Base-by-base conservation (phyloP, 148 eudicot species). In the Chenopodium album region DNA sequence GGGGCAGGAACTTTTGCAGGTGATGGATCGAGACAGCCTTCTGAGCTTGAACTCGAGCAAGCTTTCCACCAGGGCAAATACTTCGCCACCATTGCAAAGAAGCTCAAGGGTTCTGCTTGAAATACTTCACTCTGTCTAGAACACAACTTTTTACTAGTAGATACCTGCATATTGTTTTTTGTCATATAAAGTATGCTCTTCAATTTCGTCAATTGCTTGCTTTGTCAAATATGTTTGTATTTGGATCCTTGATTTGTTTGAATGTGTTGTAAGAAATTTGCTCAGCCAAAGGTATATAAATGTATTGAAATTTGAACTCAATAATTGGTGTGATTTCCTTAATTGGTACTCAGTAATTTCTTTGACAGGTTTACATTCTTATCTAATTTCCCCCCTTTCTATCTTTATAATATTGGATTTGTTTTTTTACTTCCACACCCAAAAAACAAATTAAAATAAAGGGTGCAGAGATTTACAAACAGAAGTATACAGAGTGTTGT, bases 1-100 rank as follows among this genome's bases (percentile, higher is more conserved):
- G 97, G 97, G 52, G 91, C 97, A 0, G 97, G 97, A 71, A 92
- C 95, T 1, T 92, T 47, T 78, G 95, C 97, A 4, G 97, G 97
- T 11, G 92, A 88, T 67, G 97, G 97, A 31, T 83, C 95, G 14
- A 87, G 94, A 77, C 90, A 90, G 83, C 97, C 97, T 11, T 41
- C 92, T 9, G 92, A 90, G 65, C 88, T 88, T n/a, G 95, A 92
- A 78, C 86, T 93, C 0, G 80, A 80, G 60, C 92, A 83, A 66
- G 97, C 97, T 14, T 90, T 88, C 80, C 95, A 93, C 88, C 98
- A 94, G 80, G 98, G 98, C 19, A 86, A 91, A 56, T 86, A 94
- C 85, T 84, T 88, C 69, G 92, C 95, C 17, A 78, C 83, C 77
- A 89, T 93, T 78, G 82, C 92, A 1, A 93, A 93, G 87, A 92